Base-by-base conservation (phyloP, 257 asterid species). In the Anisodus acutangulus region DNA sequence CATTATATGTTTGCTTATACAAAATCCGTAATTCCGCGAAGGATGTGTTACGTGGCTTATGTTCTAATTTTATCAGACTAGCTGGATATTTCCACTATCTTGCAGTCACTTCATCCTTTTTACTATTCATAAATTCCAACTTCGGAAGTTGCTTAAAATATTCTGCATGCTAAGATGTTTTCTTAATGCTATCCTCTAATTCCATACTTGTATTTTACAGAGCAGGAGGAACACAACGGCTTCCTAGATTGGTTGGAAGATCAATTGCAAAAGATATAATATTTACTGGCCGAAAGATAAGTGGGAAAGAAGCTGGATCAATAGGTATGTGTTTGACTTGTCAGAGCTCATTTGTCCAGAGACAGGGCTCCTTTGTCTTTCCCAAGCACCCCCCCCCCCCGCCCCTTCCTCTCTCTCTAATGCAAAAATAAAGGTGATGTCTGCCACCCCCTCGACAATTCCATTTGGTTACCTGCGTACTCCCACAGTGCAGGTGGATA, bases 151-250 rank as follows among this genome's bases (percentile, higher is more conserved):
- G 19, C 78, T 83, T 76, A 79, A 79, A 82, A 81, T 43, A 55
- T 31, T 81, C 72, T 49, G 59, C 10, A 78, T 35, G 26, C 59
- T 12, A 72, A 83, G 63, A 57, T 69, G 10, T 83, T 59, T 78
- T 83, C 51, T 71, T 66, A 49, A 26, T 43, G 82, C 67, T 85
- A 7, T 85, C 86, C 86, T 66, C 68, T 72, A 59, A 84, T 80
- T 66, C 67, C 83, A 66, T 26, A 26, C 83, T 81, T 70, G 74
- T 87, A 74, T 76, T 88, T 87, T 87, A n/a, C 92, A 95, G 97
- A 88, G 98, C 99, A 37, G 98, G 99, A 82, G 98, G 98, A 62
- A 92, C 99, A n/a, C 98, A 91, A 84, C 88, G 98, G 88, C 98
- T 96, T 84, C 97, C 99, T 84, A 93, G 98, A 91, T 85, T 96